A percentile compares a stretch with the other conserved stretches of the same genome.
Conservation (phyloP, 306 rosid species). For the Begonia loranthoides region DNA sequence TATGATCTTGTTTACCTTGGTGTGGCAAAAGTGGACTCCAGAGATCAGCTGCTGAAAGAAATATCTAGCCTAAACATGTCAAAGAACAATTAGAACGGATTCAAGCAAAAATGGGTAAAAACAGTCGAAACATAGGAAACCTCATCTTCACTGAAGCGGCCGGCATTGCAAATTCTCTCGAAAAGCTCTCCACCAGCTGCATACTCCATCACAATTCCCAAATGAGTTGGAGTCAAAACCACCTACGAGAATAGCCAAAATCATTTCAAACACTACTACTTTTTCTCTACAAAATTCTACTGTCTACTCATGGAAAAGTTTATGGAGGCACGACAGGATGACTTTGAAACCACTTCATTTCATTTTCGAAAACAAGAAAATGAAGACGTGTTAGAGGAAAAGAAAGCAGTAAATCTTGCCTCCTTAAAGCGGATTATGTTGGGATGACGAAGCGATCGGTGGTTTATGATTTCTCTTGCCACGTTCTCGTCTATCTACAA, state of each 20-base stretch:
- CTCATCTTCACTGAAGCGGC: neutral
- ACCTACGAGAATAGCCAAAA: neutral
- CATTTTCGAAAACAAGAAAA: no score
- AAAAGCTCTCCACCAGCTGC: constrained; percentile 1
- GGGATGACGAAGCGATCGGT: neutral
- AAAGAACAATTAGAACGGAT: neutral
- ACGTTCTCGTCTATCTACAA: neutral
- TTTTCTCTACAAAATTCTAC: no score
- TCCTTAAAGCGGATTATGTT: neutral
- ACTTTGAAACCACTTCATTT: no score
- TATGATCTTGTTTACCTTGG: neutral
- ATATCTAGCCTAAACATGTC: neutral
- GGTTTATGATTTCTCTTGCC: neutral
- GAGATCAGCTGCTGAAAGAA: constrained; percentile 1
- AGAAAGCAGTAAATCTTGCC: neutral
- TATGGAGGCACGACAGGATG: no score
- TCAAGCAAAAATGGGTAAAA: neutral
- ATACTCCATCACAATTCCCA: constrained; percentile 1
- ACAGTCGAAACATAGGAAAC: neutral
- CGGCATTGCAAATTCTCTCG: neutral
- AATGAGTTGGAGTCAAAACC: constrained; percentile 1
- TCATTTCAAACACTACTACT: no score
- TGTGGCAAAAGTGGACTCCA: neutral
- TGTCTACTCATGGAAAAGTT: no score
- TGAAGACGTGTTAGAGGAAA: no score